phyloP scores from a whole-genome alignment of 75 land plant species.

The Larix kaempferi region DNA sequence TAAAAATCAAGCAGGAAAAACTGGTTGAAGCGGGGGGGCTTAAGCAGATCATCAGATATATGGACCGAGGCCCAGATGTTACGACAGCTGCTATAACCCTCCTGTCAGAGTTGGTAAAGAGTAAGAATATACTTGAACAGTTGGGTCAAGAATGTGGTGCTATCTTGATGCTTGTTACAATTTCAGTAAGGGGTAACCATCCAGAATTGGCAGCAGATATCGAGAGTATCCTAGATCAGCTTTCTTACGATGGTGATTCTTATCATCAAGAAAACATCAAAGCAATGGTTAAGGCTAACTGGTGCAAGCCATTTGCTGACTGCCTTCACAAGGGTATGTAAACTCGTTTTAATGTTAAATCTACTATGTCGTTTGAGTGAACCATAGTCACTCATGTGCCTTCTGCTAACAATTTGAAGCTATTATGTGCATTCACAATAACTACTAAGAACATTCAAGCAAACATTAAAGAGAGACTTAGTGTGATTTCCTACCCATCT shows the following conservation, averaged over 20 bases:
- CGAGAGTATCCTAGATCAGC: slow-evolving; percentile 11
- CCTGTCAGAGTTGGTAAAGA: slow-evolving; percentile 14
- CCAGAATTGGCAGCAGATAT: slow-evolving; percentile 13
- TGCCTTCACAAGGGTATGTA: slow-evolving; percentile 11
- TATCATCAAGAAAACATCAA: slow-evolving; percentile 14
- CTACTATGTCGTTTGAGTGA: background rate
- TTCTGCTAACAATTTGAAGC: background rate
- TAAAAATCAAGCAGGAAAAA: slow-evolving; percentile 12
- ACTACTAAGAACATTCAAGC: no score
- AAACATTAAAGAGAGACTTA: no score
- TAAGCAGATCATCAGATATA: slow-evolving; percentile 16
- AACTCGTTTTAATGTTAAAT: background rate
- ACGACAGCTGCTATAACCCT: slow-evolving; percentile 13
- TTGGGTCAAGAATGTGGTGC: slow-evolving; percentile 17
- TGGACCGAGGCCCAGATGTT: slow-evolving; percentile 1
- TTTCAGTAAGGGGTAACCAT: slow-evolving; percentile 7
- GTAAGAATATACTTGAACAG: slow-evolving; percentile 6
- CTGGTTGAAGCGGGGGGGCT: slow-evolving; percentile 18
- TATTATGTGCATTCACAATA: background rate
- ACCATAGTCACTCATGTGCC: background rate
- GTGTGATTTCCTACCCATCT: no score
- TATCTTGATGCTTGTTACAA: slow-evolving; percentile 17
- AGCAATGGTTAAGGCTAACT: slow-evolving; percentile 18
- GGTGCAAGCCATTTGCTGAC: slow-evolving; percentile 14
- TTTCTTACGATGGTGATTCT: slow-evolving; percentile 8